Percentiles rank a stretch among this genome's conserved stretches.
Conservation (phyloP, 305 asterid species). For the Solanum hybrid region DNA sequence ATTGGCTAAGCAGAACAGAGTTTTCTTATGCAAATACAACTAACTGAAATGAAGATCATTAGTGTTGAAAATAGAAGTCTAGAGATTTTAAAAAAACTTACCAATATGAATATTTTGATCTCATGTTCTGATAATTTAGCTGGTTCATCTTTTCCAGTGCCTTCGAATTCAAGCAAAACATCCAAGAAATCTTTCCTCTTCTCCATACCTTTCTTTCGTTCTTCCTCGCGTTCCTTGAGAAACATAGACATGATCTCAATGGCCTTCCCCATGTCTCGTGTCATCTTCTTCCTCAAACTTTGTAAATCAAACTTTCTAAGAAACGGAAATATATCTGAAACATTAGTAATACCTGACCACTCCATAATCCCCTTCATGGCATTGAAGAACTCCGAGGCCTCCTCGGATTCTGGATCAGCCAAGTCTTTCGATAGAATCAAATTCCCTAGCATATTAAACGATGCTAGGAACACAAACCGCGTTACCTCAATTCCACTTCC, state of each 20-base stretch:
- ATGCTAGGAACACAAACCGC: neutral
- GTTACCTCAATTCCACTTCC: slow-evolving; percentile 2
- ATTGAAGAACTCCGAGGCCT: neutral
- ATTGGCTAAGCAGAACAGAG: neutral
- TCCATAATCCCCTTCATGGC: neutral
- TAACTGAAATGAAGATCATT: neutral
- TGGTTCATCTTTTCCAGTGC: slow-evolving; percentile 21
- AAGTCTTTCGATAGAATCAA: neutral
- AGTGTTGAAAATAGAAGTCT: neutral
- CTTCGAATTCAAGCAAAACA: slow-evolving; percentile 32
- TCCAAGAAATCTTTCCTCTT: slow-evolving; percentile 19
- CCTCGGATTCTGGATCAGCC: neutral
- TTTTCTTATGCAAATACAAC: neutral
- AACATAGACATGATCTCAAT: neutral
- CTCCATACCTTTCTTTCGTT: neutral
- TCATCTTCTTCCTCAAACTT: neutral
- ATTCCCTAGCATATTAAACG: slow-evolving; percentile 8
- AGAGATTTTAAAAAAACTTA: slow-evolving; percentile 3
- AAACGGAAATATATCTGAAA: neutral
- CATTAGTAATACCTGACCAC: neutral
- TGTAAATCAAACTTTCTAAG: neutral
- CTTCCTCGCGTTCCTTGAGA: neutral
- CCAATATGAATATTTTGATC: slow-evolving; percentile 38
- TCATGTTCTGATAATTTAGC: slow-evolving; percentile 25
- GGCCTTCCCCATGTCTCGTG: neutral